Evolutionary conservation across 331 rosid species (phyloP).

Genomic region (Cydonia oblonga): DNA sequence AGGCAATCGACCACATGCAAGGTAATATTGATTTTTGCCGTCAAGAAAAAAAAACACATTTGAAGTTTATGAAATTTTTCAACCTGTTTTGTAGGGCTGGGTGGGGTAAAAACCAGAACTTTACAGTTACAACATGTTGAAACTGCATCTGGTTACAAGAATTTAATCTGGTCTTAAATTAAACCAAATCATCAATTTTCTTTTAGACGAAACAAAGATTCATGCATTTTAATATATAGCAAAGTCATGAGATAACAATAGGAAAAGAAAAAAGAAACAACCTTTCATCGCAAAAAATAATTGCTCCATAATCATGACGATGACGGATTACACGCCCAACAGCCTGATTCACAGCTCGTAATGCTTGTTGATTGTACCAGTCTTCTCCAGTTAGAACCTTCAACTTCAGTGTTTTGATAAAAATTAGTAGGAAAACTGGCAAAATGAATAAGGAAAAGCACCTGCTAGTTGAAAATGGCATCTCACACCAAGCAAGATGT

Average conservation of each 20-base stretch:
- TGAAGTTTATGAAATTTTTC: neutral
- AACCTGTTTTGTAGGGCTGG: neutral
- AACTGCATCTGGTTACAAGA: neutral
- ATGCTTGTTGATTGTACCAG: conserved; percentile 96
- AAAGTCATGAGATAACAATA: neutral
- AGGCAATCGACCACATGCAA: too few species aligned
- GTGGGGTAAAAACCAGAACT: neutral
- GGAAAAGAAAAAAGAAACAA: conserved; percentile 16
- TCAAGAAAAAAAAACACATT: neutral
- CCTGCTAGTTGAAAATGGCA: neutral
- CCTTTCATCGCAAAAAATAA: conserved; percentile 92
- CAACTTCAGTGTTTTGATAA: conserved; percentile 14
- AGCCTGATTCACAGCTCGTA: conserved; percentile 94
- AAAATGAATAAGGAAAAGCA: neutral
- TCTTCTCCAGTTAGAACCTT: conserved; percentile 75
- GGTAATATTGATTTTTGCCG: neutral
- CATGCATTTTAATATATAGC: neutral
- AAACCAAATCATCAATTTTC: neutral
- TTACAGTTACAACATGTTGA: neutral
- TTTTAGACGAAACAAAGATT: neutral
- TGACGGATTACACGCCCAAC: conserved; percentile 98
- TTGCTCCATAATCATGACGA: conserved; percentile 94
- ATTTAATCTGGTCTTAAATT: neutral
- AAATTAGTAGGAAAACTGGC: neutral
- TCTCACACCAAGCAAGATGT: conserved; percentile 13